Conservation (phyloP, 139 green algal species). For the Chlorella sp. region DNA sequence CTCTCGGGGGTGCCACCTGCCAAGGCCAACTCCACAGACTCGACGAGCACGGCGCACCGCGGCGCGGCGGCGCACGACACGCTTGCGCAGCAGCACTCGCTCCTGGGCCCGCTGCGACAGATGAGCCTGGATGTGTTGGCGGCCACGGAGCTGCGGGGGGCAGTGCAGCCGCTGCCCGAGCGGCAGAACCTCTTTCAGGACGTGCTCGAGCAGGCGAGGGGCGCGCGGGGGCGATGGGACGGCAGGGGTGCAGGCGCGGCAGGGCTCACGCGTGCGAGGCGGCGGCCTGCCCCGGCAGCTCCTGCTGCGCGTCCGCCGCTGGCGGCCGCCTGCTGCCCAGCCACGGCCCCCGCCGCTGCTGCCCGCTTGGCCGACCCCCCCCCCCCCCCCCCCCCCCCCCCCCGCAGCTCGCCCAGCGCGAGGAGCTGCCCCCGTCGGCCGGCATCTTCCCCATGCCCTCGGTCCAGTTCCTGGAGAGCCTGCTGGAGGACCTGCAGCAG, state of each 20-base stretch:
- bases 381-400: too few species aligned
- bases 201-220: conserved; percentile 31
- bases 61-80: too few species aligned
- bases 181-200: conserved; percentile 31
- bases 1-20: too few species aligned
- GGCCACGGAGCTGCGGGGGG: conserved; percentile 12
- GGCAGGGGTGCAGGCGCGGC: neutral
- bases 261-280: neutral
- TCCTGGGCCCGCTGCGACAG: conserved; percentile 27
- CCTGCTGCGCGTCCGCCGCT: neutral
- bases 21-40: too few species aligned
- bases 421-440: conserved; percentile 28
- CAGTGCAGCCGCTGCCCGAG: neutral
- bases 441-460: conserved; percentile 38
- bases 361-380: neutral
- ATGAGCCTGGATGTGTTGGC: conserved; percentile 26
- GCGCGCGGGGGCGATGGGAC: neutral
- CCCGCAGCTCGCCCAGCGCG: conserved; percentile 31
- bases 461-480: conserved; percentile 45
- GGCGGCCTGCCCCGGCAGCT: neutral
- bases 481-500: conserved; percentile 36
- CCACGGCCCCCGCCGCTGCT: too few species aligned
- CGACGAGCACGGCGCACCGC: too few species aligned
- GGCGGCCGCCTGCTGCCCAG: neutral
- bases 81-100: too few species aligned